Conservation (phyloP, 208 protist genomes). For the Acanthamoeba culbertsoni region DNA sequence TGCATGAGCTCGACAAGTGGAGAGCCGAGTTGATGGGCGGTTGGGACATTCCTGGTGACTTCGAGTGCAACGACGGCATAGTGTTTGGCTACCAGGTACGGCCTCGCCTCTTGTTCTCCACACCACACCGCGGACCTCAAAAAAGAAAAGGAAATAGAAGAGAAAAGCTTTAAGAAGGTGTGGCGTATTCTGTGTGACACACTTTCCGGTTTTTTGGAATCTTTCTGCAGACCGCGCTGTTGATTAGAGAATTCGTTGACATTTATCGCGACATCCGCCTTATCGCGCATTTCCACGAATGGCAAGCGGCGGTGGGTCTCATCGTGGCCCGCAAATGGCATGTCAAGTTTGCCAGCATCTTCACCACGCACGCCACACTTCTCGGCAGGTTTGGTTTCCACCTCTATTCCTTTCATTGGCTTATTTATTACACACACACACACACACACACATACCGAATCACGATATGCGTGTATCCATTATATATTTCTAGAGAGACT, state of each 20-base stretch:
- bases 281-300: conserved; percentile 85
- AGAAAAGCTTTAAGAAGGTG: too few relatives aligned
- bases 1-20: conserved; percentile 72
- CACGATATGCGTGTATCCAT: too few relatives aligned
- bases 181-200: not conserved
- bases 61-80: conserved; percentile 79
- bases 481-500: too few relatives aligned
- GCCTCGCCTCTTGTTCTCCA: not conserved
- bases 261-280: conserved; percentile 51
- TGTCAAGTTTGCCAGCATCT: conserved; percentile 76
- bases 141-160: too few relatives aligned
- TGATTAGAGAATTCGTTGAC: conserved; percentile 65
- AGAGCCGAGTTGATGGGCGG: conserved; percentile 67
- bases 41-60: conserved; percentile 70
- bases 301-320: conserved; percentile 72
- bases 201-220: not conserved
- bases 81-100: conserved; percentile 77
- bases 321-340: conserved; percentile 66
- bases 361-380: conserved; percentile 86
- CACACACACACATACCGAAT: too few relatives aligned
- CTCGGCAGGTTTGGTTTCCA: conserved; percentile 64
- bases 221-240: conserved; percentile 8
- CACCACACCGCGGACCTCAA: not conserved
- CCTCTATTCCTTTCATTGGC: too few relatives aligned
- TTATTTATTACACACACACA: too few relatives aligned